Base-by-base conservation (phyloP, 179 eudicot genomes). In the Actinidia arguta region DNA sequence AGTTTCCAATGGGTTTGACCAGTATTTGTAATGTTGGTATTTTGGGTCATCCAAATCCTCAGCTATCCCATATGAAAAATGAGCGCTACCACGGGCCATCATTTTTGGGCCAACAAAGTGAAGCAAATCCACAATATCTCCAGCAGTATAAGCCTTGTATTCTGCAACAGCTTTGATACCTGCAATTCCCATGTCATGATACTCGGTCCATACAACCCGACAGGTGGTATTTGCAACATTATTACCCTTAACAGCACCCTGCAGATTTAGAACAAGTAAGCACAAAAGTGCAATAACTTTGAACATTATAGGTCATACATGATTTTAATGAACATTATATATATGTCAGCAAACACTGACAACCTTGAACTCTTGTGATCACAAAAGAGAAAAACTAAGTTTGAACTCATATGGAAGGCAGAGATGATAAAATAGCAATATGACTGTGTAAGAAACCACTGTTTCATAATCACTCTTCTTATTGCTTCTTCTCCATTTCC, bases 1-100 rank as follows among this genome's bases (percentile, higher is more conserved):
- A 80, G 97, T 91, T 84, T 95, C 98, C 70, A 95, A 82, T 71
- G 98, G 97, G 82, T 93, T 95, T 39, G 98, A 93, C 98, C 98
- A 95, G 82, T 93, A 93, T 82, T 90, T 95, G 82, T 86, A 92
- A 80, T 93, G 96, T 27, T 86, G 47, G 64, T 92, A 93, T 83
- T 90, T 93, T 8, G 95, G 98, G 83, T 93, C 95, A 66, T 91
- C 89, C 89, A 89, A 87, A 85, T 95, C 86, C 1, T 92, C 97
- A 80, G 98, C 98, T 84, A 93, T 90, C 67, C 98, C 98, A 83
- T 91, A 93, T 9, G 98, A 93, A 87, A 84, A 95, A 73, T 95
- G 98, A 69, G 86, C 71, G 72, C 92, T 90, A 63, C 94, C 96
- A 66, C 98, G 95, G 10, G 90, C 90, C 98, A 92, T 95, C 95